Base-by-base conservation (phyloP, 192 early-diverging fungal species). In the Backusella australiensis region DNA sequence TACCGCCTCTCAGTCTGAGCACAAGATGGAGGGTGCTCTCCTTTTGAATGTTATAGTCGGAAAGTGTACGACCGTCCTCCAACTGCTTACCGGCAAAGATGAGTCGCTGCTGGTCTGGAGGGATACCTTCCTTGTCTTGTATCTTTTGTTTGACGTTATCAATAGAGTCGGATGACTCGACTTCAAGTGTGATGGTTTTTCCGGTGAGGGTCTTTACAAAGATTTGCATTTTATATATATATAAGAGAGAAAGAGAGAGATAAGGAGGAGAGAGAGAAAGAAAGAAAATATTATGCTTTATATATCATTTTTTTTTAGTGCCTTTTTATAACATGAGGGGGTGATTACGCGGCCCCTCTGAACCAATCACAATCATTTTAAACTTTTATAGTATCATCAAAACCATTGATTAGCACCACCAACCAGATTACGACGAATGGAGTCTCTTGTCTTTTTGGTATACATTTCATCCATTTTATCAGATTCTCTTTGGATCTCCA, bases 141-240 rank as follows among this genome's bases (percentile, higher is more conserved):
- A 97, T 96, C 92, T 97, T 96, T 69, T 83, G 76, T 86, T 95
- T 94, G 79, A 95, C 91, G 73, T 92, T 89, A 66, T 94, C 93
- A 71, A 95, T 93, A 71, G 85, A 87, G 81, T 94, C 92, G 23
- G 85, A 87, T 34, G 90, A 92, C 85, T 93, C 91, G 21, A 94
- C 92, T 83, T 94, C 96, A 39, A 98, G 86, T 81, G 96, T 98
- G 86, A 98, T 96, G 82, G 95, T 98, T 90, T 97, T 98, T 78
- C 96, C 96, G 56, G 96, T 98, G 19, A 98, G 88, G 34, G 94
- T 93, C 87, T 96, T 93, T 65, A 93, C 92, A 56, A 93, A 92
- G 59, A 92, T 90, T 63, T 90, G 86, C 86, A 88, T 91, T 59
- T 84, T 88, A 68, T 39, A 9, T 76, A 29, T 3, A 42, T 68